Evolutionary conservation across 495 filamentous ascomycete genomes (phyloP).

Genomic region (Cryomyces antarcticus): DNA sequence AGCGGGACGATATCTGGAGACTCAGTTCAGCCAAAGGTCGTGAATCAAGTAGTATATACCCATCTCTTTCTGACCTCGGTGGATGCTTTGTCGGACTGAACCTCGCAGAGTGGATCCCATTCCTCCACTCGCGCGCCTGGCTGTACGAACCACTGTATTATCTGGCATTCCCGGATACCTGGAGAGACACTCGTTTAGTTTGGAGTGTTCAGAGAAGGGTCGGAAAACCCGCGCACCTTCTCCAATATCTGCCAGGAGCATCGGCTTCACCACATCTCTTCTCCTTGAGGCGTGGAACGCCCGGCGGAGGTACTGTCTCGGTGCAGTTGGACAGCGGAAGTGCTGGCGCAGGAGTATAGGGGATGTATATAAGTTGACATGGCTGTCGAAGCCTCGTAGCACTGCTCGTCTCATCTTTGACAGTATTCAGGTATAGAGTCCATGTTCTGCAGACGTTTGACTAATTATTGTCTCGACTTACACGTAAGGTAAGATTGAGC

Average conservation of each 20-base stretch:
- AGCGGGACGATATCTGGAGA: constrained; percentile 70
- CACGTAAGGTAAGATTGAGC: too few species aligned
- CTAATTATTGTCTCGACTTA: too few species aligned
- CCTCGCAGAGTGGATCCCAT: constrained; percentile 93
- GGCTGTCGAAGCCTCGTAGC: too few species aligned
- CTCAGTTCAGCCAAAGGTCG: background rate
- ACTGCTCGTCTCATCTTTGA: too few species aligned
- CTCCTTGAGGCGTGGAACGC: constrained; percentile 39
- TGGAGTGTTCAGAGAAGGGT: background rate
- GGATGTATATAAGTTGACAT: too few species aligned
- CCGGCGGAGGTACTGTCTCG: constrained; percentile 3
- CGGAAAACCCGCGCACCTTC: constrained; percentile 41
- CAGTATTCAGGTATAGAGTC: too few species aligned
- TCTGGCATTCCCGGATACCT: constrained; percentile 96
- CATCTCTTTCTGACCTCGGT: constrained; percentile 39
- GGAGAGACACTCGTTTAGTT: constrained; percentile 2
- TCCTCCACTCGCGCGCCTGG: constrained; percentile 91
- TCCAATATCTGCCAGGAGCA: constrained; percentile 85
- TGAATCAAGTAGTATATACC: too few species aligned
- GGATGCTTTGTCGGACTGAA: constrained; percentile 96
- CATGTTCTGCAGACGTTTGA: too few species aligned
- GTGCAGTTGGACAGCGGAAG: background rate
- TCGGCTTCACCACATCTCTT: constrained; percentile 53
- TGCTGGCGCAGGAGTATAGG: too few species aligned
- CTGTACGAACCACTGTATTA: constrained; percentile 99